These are phyloP conservation scores for Salix exigua DNA, from an alignment of 345 rosid species.

Conservation along the genomic window DNA sequence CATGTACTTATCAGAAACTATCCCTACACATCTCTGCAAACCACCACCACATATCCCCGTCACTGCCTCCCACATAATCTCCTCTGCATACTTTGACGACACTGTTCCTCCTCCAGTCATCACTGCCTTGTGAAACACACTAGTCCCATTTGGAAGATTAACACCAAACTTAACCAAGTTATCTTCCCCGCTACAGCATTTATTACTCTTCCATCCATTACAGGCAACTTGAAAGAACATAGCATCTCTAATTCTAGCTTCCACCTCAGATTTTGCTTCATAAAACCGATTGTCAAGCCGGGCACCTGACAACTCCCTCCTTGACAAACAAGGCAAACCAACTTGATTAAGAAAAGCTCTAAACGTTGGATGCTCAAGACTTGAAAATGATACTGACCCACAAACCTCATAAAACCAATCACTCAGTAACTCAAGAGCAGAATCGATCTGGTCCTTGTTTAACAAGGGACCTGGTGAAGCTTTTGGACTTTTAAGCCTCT, in stretches of 20 bases:
- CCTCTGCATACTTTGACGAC: slow-evolving; percentile 48
- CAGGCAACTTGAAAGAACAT: slow-evolving; percentile 51
- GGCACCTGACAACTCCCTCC: slow-evolving; percentile 36
- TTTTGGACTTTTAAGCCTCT: slow-evolving; percentile 55
- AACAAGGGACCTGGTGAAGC: slow-evolving; percentile 44
- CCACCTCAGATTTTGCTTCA: slow-evolving; percentile 42
- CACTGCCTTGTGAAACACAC: slow-evolving; percentile 37
- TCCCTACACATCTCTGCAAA: slow-evolving; percentile 49
- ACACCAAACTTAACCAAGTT: slow-evolving; percentile 42
- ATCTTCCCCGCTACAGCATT: slow-evolving; percentile 35
- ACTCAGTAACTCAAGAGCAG: slow-evolving; percentile 43
- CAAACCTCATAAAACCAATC: slow-evolving; percentile 55
- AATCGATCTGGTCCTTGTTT: slow-evolving; percentile 44
- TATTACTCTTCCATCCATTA: slow-evolving; percentile 48
- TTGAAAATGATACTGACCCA: slow-evolving; percentile 49
- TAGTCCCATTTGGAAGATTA: slow-evolving; percentile 50
- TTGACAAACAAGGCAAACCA: slow-evolving; percentile 46
- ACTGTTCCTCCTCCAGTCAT: slow-evolving; percentile 34
- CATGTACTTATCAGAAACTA: slow-evolving; percentile 46
- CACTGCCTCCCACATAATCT: slow-evolving; percentile 45
- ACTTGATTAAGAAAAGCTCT: slow-evolving; percentile 48
- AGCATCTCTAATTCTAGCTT: slow-evolving; percentile 48
- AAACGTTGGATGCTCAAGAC: slow-evolving; percentile 53
- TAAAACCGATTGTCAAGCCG: slow-evolving; percentile 41
- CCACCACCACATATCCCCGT: slow-evolving; percentile 33